phyloP scores from a whole-genome alignment of 352 stramenopile species.

The Labyrinthula sp. region DNA sequence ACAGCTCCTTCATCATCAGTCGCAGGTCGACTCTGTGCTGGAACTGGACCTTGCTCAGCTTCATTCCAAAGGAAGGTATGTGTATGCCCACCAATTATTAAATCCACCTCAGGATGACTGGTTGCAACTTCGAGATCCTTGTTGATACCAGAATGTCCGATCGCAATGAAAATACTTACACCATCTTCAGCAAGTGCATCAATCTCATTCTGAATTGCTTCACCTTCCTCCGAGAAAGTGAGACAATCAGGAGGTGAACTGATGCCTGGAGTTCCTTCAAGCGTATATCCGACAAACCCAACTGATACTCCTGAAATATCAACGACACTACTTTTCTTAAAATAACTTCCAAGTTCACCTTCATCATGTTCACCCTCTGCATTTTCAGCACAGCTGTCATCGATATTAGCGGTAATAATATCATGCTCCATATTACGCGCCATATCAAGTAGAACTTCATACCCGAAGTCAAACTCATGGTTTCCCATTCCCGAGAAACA shows the following conservation, averaged over 20 bases:
- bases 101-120: conserved; percentile 7
- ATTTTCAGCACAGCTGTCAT: conserved; percentile 7
- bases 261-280: conserved; percentile 7
- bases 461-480: conserved; percentile 27
- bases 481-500: conserved; percentile 16
- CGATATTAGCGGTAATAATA: conserved; percentile 17
- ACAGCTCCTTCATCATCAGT: no score
- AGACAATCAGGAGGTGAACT: conserved; percentile 4
- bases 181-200: not conserved
- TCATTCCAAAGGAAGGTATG: conserved; percentile 24
- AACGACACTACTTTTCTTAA: conserved; percentile 9
- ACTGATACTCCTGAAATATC: conserved; percentile 2
- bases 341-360: not conserved
- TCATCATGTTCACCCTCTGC: not conserved
- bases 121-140: conserved; percentile 9
- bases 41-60: no score
- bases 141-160: conserved; percentile 17
- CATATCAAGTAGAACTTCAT: conserved; percentile 2
- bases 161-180: conserved; percentile 6
- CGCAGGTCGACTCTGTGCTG: no score
- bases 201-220: conserved; percentile 11
- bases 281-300: conserved; percentile 13
- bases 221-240: conserved; percentile 3
- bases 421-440: not conserved
- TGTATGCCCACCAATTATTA: conserved; percentile 17